Conservation (phyloP, 306 rosid genomes). For the Cucumis sativus region Cucumber_9930_V3 NC_026655.2:21819001-21819500, state of each 20-base stretch:
- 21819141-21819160: conserved; percentile 65
- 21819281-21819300: conserved; percentile 26
- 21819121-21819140: conserved; percentile 65
- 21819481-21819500: conserved; percentile 49
- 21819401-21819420: conserved; percentile 52
- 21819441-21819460: conserved; percentile 54
- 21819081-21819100: conserved; percentile 74
- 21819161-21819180: conserved; percentile 10
- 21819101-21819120: conserved; percentile 74
- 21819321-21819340: conserved; percentile 87
- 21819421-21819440: conserved; percentile 73
- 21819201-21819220: background rate
- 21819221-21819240: conserved; percentile 10
- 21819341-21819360: conserved; percentile 78
- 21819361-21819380: conserved; percentile 94
- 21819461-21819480: conserved; percentile 56
- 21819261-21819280: conserved; percentile 30
- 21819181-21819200: background rate
- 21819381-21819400: conserved; percentile 77
- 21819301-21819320: conserved; percentile 41
- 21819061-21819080: conserved; percentile 25
- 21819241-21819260: background rate
- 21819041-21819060: conserved; percentile 61
- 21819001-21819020: conserved; percentile 85
- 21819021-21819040: conserved; percentile 60